Evolutionary conservation across 495 filamentous ascomycete genomes (phyloP), one percentile per base, ranked within the genome.

Genomic region (Eremomyces bilateralis): DNA sequence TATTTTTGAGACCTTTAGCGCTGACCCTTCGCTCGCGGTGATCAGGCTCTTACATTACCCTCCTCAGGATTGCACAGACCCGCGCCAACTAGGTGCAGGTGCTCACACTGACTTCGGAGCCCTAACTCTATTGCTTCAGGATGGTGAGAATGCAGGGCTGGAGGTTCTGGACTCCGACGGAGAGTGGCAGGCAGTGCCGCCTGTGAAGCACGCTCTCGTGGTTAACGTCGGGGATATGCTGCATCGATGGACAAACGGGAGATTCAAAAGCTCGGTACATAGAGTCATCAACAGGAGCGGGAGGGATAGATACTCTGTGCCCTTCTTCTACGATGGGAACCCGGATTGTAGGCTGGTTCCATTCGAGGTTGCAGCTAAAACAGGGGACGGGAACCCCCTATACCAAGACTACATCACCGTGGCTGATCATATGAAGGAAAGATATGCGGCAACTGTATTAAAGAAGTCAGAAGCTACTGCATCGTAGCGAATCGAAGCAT

Each of bases 181-280:
- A 33, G 48, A 44, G 8, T 64, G 60, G 59, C 40, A 62, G 16
- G 37, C 35, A 12, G 57, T 57, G 1, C 50, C 47, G 1, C 48
- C 54, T 1, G 30, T 49, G 16, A 52, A 58, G 37, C 45, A 53
- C 30, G 43, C 46, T n/a, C 58, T 53, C 33, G 53, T 64, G 4
- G 51, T 64, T 41, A 64, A 64, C 34, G 49, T 53, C 18, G 60
- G 61, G 2, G 57, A 64, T 34, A 46, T 60, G 46, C 38, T 62
- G 11, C 30, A 50, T 15, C 40, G 40, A 29, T 60, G 51, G 51
- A 50, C 58, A 3, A 42, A 42, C 15, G 53, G 53, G 0, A 18
- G 36, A 25, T 62, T 59, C 38, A 49, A 47, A 30, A 59, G 54
- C 37, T 49, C 49, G 3, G 36, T 34, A 12, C 57, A 62, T 41